These are phyloP conservation scores for Pseudonectria buxi DNA, from an alignment of 2,329 filamentous ascomycete genomes.

Conservation along the genomic window DNA sequence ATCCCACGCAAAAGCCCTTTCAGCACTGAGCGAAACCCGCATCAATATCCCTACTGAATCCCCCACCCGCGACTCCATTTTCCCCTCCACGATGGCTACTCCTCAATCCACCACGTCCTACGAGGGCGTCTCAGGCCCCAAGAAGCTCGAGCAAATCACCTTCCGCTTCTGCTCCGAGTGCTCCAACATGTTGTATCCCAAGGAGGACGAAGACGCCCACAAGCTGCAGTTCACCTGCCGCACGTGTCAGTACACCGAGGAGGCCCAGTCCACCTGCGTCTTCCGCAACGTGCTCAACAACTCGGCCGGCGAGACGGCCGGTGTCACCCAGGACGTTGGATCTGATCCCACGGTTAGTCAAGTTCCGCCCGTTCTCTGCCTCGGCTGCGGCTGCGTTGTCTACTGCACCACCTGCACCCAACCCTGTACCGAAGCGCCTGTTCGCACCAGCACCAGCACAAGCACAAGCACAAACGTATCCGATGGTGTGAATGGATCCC, in stretches of 20 bases:
- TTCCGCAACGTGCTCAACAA: slow-evolving; percentile 93
- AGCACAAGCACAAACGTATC: slow-evolving; percentile 7
- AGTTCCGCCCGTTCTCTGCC: slow-evolving; percentile 36
- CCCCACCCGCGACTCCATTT: slow-evolving; percentile 5
- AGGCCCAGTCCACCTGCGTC: slow-evolving; percentile 81
- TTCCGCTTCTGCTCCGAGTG: slow-evolving; percentile 99
- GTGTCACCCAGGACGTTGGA: slow-evolving; percentile 94
- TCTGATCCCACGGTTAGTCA: slow-evolving; percentile 97
- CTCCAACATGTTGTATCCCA: slow-evolving; percentile 96
- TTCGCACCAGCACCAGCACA: slow-evolving; percentile 9
- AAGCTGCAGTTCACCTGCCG: slow-evolving; percentile 92
- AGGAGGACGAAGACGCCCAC: slow-evolving; percentile 80
- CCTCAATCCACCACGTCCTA: slow-evolving; percentile 44
- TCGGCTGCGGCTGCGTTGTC: slow-evolving; percentile 40
- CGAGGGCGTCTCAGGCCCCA: slow-evolving; percentile 37
- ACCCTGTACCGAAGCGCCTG: slow-evolving; percentile 17
- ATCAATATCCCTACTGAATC: slow-evolving; percentile 4
- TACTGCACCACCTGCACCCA: slow-evolving; percentile 35
- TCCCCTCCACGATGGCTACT: slow-evolving; percentile 43
- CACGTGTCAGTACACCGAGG: slow-evolving; percentile 87
- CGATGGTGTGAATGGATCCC: slow-evolving; percentile 18
- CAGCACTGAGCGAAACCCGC: neutral
- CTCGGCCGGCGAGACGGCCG: slow-evolving; percentile 87
- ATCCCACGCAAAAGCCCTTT: too few species aligned
- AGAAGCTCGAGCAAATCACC: slow-evolving; percentile 71